Evolutionary conservation across 1,284 basidiomycete genomes (phyloP).

Genomic region (Cutaneotrichosporon spelunceum): DNA sequence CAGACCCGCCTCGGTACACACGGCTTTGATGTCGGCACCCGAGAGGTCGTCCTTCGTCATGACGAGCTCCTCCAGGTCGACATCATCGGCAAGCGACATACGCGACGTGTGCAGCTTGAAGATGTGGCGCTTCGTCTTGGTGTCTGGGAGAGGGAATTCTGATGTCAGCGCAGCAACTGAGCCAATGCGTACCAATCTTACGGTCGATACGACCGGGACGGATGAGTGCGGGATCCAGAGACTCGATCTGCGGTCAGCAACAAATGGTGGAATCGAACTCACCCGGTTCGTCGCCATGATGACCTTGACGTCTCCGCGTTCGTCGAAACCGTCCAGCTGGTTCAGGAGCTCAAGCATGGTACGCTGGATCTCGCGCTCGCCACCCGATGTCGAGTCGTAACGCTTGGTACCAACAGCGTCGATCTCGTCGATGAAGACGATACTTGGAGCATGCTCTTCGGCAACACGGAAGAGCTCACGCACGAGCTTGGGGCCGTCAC

Average conservation of each 20-base stretch:
- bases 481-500: slow-evolving; percentile 98
- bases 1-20: slow-evolving; percentile 94
- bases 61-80: slow-evolving; percentile 94
- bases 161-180: slow-evolving; percentile 4
- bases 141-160: slow-evolving; percentile 88
- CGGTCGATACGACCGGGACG: slow-evolving; percentile 97
- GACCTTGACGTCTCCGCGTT: slow-evolving; percentile 97
- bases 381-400: slow-evolving; percentile 92
- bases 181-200: slow-evolving; percentile 66
- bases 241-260: slow-evolving; percentile 75
- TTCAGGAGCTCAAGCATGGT: slow-evolving; percentile 88
- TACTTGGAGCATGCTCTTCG: slow-evolving; percentile 95
- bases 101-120: slow-evolving; percentile 95
- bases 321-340: slow-evolving; percentile 91
- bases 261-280: slow-evolving; percentile 11
- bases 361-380: slow-evolving; percentile 97
- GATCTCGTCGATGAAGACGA: slow-evolving; percentile 99
- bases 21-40: slow-evolving; percentile 97
- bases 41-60: slow-evolving; percentile 95
- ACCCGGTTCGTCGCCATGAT: slow-evolving; percentile 55
- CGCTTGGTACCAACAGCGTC: slow-evolving; percentile 98
- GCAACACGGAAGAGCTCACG: slow-evolving; percentile 95
- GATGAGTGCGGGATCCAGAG: slow-evolving; percentile 92
- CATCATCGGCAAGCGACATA: slow-evolving; percentile 89
- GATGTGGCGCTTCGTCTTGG: slow-evolving; percentile 96